Conservation (phyloP, 345 rosid species). For the Eucalyptus rudis region DNA sequence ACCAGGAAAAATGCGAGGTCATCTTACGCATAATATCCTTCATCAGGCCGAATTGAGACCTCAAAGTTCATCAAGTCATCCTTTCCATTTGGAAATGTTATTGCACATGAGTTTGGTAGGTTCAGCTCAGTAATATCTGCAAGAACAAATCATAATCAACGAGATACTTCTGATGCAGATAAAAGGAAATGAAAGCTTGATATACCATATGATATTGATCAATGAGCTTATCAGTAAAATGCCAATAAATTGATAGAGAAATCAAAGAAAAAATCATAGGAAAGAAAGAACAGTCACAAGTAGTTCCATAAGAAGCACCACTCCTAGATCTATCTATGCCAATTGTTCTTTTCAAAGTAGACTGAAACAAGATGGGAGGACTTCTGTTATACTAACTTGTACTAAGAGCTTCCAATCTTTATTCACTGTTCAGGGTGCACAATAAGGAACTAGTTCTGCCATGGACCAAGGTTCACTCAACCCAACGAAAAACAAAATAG, state of each 20-base stretch:
- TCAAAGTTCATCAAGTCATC: conserved; percentile 80
- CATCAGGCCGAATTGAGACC: conserved; percentile 74
- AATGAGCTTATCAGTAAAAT: not conserved
- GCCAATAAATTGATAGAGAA: not conserved
- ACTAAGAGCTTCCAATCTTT: not conserved
- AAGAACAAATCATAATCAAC: not conserved
- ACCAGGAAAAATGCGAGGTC: not conserved
- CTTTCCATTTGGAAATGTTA: conserved; percentile 70
- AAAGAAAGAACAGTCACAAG: not conserved
- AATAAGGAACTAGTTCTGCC: not conserved
- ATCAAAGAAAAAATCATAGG: not conserved
- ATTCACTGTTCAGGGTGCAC: not conserved
- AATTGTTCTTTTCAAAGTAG: not conserved
- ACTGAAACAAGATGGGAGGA: not conserved
- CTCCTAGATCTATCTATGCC: not conserved
- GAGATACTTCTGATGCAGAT: not conserved
- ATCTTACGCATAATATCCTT: conserved; percentile 74
- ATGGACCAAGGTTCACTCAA: not conserved
- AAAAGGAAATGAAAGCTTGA: not conserved
- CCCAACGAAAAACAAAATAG: not conserved
- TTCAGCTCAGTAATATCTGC: conserved; percentile 73
- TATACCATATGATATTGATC: not conserved
- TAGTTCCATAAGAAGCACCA: not conserved
- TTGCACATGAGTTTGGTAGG: conserved; percentile 53
- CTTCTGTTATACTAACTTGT: not conserved